These are phyloP conservation scores for Lepiota subincarnata DNA, from an alignment of 768 basidiomycete genomes.

Conservation along the genomic window DNA sequence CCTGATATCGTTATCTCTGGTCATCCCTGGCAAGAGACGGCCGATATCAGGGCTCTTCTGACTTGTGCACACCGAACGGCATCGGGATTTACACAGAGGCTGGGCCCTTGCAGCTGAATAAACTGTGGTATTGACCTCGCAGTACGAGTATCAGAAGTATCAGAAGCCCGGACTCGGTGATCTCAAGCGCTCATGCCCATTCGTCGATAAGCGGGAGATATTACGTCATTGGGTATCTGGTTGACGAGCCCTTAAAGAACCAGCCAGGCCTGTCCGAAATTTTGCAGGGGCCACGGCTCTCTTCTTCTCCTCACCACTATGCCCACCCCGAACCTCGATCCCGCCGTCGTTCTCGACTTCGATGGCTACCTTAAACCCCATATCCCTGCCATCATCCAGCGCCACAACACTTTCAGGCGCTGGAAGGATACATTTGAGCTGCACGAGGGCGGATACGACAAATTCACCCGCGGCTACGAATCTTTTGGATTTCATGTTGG, in stretches of 20 bases:
- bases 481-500: slow-evolving; percentile 75
- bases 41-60: no score
- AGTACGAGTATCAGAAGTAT: no score
- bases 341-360: slow-evolving; percentile 53
- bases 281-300: background rate
- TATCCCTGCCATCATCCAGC: slow-evolving; percentile 60
- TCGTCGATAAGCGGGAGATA: background rate
- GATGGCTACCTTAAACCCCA: slow-evolving; percentile 78
- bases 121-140: no score
- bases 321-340: slow-evolving; percentile 46
- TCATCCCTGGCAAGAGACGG: no score
- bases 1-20: background rate
- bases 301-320: slow-evolving; percentile 23
- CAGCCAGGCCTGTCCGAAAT: background rate
- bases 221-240: slow-evolving; percentile 7
- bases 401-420: slow-evolving; percentile 63
- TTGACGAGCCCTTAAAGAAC: background rate
- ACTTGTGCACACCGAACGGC: no score
- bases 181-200: background rate
- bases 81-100: no score
- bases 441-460: slow-evolving; percentile 81
- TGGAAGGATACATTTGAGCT: slow-evolving; percentile 76
- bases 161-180: background rate
- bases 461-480: slow-evolving; percentile 77
- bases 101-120: no score